Evolutionary conservation across 2,329 filamentous ascomycete genomes (phyloP).

Genomic region (Microsporum canis): DNA sequence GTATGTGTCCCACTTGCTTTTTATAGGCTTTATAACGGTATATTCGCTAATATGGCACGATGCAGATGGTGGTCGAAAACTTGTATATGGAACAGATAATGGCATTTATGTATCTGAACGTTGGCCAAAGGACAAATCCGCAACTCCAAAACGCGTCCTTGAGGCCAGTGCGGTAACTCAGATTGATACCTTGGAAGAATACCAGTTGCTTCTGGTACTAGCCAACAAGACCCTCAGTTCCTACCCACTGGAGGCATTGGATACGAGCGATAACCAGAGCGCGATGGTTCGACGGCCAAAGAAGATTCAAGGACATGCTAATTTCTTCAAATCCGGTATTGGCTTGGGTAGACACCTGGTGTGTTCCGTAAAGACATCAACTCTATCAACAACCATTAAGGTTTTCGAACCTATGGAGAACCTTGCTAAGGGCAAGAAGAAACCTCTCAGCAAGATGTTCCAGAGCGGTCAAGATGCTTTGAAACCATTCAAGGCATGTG

Average conservation of each 20-base stretch:
- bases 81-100: conserved; percentile 88
- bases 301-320: conserved; percentile 94
- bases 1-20: conserved; percentile 40
- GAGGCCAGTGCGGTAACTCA: conserved; percentile 84
- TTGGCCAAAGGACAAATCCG: conserved; percentile 65
- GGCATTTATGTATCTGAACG: conserved; percentile 89
- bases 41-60: conserved; percentile 12
- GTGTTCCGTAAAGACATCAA: conserved; percentile 89
- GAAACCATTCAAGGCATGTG: conserved; percentile 69
- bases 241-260: conserved; percentile 76
- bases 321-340: conserved; percentile 96
- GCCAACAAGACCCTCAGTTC: conserved; percentile 89
- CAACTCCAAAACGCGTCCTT: conserved; percentile 68
- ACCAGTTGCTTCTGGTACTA: conserved; percentile 78
- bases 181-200: conserved; percentile 91
- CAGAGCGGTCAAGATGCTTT: conserved; percentile 85
- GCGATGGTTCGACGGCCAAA: conserved; percentile 73
- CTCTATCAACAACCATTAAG: conserved; percentile 91
- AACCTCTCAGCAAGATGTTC: conserved; percentile 93
- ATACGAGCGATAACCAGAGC: conserved; percentile 62
- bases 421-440: conserved; percentile 86
- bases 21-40: background rate
- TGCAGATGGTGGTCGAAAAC: conserved; percentile 80
- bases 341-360: conserved; percentile 89
- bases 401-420: conserved; percentile 98